Percentiles rank a stretch among this genome's conserved stretches.
phyloP scores from a whole-genome alignment of 2,329 filamentous ascomycete species.

The Pyrenochaeta sp. region DNA sequence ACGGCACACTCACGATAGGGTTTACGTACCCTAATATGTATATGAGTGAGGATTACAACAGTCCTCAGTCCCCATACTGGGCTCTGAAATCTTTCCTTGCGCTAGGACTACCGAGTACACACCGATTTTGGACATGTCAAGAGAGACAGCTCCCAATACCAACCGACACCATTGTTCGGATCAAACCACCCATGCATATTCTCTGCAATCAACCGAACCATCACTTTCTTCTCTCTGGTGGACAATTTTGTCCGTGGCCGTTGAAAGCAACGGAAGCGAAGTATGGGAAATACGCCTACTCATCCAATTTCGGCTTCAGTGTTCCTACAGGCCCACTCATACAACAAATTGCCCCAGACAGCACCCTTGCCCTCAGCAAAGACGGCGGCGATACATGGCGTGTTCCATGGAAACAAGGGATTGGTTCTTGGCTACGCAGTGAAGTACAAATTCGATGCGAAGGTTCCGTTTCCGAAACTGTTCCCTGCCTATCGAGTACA shows the following conservation, averaged over 20 bases:
- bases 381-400: constrained; percentile 51
- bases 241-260: constrained; percentile 47
- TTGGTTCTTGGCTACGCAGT: constrained; percentile 8
- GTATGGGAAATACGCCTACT: constrained; percentile 47
- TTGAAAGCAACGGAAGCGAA: constrained; percentile 47
- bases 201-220: constrained; percentile 50
- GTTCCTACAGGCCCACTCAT: constrained; percentile 50
- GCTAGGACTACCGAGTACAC: constrained; percentile 43
- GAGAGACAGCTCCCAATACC: constrained; percentile 48
- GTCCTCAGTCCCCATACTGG: constrained; percentile 64
- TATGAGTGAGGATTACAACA: constrained; percentile 65
- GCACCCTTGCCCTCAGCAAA: constrained; percentile 47
- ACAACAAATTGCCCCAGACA: constrained; percentile 53
- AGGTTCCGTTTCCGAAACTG: constrained; percentile 10
- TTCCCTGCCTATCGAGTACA: constrained; percentile 21
- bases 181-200: constrained; percentile 54
- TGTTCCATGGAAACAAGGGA: constrained; percentile 43
- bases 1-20: constrained; percentile 60
- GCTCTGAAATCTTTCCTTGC: constrained; percentile 59
- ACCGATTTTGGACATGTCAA: constrained; percentile 57
- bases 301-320: constrained; percentile 47
- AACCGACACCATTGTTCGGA: neutral
- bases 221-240: constrained; percentile 40
- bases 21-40: constrained; percentile 61
- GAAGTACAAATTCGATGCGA: constrained; percentile 2